Percentiles rank a stretch among this genome's conserved stretches.
Conservation (phyloP, 1,284 basidiomycete species). For the Mycosarcoma mackinlayi region DNA sequence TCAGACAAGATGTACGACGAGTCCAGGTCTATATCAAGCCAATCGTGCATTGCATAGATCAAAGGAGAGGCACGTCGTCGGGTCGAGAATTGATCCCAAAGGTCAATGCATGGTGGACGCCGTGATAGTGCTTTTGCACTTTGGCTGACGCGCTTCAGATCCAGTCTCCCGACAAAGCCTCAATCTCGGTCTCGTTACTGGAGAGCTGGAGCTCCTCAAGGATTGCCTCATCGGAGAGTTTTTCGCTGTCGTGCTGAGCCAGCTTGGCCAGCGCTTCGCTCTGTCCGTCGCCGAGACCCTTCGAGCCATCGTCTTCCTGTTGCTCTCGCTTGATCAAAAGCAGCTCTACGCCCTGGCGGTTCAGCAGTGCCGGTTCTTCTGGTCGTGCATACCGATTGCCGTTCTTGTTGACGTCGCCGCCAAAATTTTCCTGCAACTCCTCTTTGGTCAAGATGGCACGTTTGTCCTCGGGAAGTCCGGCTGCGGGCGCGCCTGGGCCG, state of each 20-base stretch:
- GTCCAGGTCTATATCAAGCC: no score
- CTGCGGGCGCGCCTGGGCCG: conserved; percentile 39
- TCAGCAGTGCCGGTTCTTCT: conserved; percentile 42
- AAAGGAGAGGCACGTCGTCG: no score
- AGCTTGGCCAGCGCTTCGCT: conserved; percentile 32
- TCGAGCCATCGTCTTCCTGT: conserved; percentile 42
- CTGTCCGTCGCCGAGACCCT: conserved; percentile 50
- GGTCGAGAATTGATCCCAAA: no score
- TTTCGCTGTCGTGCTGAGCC: conserved; percentile 22
- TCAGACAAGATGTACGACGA: no score
- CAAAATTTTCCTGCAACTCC: conserved; percentile 53
- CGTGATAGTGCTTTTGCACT: no score
- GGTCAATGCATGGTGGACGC: no score
- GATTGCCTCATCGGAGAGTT: conserved; percentile 40
- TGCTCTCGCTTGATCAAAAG: conserved; percentile 48
- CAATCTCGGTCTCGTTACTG: conserved; percentile 27
- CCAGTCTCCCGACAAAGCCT: conserved; percentile 53
- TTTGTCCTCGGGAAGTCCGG: conserved; percentile 39
- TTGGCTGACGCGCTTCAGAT: conserved; percentile 31
- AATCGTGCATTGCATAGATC: no score
- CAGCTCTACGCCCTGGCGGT: conserved; percentile 55
- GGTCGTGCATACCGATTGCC: conserved; percentile 54
- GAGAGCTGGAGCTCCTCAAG: conserved; percentile 43
- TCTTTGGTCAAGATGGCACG: conserved; percentile 47
- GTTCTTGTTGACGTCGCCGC: conserved; percentile 44